These are phyloP conservation scores for Clitocybe nebularis DNA, from an alignment of 1,284 basidiomycete genomes.

Conservation along the genomic window DNA sequence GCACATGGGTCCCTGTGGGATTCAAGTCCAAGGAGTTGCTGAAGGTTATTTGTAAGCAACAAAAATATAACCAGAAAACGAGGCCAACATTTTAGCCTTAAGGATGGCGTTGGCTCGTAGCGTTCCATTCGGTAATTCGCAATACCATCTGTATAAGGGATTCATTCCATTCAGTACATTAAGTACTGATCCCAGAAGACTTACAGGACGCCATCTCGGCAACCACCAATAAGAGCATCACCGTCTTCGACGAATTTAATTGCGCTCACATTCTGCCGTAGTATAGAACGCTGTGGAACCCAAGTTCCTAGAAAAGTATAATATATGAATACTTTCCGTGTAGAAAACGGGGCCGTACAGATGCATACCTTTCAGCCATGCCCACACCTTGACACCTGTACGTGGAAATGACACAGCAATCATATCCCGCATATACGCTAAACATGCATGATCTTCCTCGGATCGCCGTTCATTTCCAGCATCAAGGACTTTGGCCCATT, in stretches of 20 bases:
- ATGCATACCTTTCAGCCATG: constrained; percentile 47
- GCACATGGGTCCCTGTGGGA: constrained; percentile 39
- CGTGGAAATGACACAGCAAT: constrained; percentile 60
- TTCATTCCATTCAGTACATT: constrained; percentile 9
- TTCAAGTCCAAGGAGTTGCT: constrained; percentile 52
- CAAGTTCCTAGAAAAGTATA: constrained; percentile 42
- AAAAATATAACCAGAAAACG: constrained; percentile 3
- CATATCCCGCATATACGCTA: constrained; percentile 52
- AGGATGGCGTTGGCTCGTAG: constrained; percentile 54
- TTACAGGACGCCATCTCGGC: constrained; percentile 63
- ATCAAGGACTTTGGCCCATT: constrained; percentile 50
- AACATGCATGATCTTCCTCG: constrained; percentile 41
- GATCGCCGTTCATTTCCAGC: constrained; percentile 33
- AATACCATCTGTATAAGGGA: constrained; percentile 51
- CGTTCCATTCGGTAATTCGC: constrained; percentile 59
- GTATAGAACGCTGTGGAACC: constrained; percentile 55
- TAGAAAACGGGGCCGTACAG: not conserved
- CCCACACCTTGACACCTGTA: constrained; percentile 61
- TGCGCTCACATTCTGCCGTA: constrained; percentile 56
- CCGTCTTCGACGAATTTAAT: constrained; percentile 61
- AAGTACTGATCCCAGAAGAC: constrained; percentile 20
- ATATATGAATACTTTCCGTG: constrained; percentile 3
- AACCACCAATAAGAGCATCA: constrained; percentile 59
- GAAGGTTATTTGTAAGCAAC: constrained; percentile 22
- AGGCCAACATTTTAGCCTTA: constrained; percentile 50